Base-by-base conservation (phyloP, 768 basidiomycete genomes). In the Trametes coccinea region DNA sequence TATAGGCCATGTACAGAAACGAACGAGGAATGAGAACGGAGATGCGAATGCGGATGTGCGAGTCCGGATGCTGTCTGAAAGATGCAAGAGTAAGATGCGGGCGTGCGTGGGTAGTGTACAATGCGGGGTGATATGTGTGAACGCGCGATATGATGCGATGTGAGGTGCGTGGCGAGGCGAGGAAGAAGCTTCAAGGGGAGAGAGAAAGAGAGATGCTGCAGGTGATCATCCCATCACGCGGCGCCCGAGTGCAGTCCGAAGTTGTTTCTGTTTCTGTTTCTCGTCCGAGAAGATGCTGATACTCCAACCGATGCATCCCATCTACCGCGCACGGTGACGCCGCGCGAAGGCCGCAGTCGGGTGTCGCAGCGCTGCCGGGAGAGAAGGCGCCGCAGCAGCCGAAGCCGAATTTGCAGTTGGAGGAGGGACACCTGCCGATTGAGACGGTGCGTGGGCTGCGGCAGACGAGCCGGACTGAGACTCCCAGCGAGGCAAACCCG, bases 251-350 rank as follows among this genome's bases (percentile, higher is more conserved):
- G 27, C 34, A 37, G 34, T 37, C 34, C 34, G 34, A 37, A 37
- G 34, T 37, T 5, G 34, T 37, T 37, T 37, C 34, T 37, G 34
- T 37, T 37, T 37, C 34, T 37, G 34, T 37, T 6, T 6, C 34
- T 37, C 34, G 34, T 37, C 34, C 34, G 34, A 37, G 34, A 37
- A 37, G 34, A 37, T 37, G 34, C 6, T 37, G 34, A 37, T 37
- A 37, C 34, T 37, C 34, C 34, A 37, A 37, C 34, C 34, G 11
- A 37, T 37, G 34, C 34, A 22, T 22, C 22, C 34, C 34, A 11
- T 40, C 62, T 64, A 64, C 62, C 62, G 62, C 45, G 59, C 62
- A 39, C 62, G 62, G 31, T 56, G 55, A 52, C 62, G 62, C 59
- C 62, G 62, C 62, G 59, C 53, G 62, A 64, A 64, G 17, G 48